Percentiles rank a stretch among this genome's conserved stretches.
phyloP scores from a whole-genome alignment of 2,329 filamentous ascomycete species.

The Penicillium sumatraense region DNA sequence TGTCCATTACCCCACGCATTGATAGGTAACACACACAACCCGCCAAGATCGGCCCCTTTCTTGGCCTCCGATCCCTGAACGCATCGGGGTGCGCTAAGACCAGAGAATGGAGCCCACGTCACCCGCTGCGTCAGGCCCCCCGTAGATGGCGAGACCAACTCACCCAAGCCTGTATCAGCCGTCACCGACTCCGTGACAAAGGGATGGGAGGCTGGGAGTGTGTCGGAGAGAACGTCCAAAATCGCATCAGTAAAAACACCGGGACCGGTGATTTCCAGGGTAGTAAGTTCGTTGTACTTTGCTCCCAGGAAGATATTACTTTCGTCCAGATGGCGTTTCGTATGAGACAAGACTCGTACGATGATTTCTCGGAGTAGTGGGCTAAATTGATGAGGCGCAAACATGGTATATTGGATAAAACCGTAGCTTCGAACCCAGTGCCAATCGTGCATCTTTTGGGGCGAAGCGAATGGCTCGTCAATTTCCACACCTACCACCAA shows the following conservation, averaged over 20 bases:
- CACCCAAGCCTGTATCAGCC: constrained; percentile 28
- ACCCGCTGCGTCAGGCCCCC: constrained; percentile 24
- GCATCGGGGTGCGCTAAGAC: constrained; percentile 30
- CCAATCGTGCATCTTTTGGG: constrained; percentile 36
- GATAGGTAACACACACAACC: constrained; percentile 85
- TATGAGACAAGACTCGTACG: constrained; percentile 37
- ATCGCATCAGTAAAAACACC: constrained; percentile 41
- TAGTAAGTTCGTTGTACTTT: constrained; percentile 31
- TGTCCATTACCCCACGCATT: constrained; percentile 58
- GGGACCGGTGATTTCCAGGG: constrained; percentile 39
- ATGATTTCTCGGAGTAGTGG: constrained; percentile 37
- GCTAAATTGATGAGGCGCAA: constrained; percentile 41
- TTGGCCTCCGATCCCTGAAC: constrained; percentile 26
- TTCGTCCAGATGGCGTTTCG: constrained; percentile 28
- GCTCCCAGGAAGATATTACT: constrained; percentile 17
- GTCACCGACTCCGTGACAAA: constrained; percentile 29
- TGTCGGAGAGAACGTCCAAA: constrained; percentile 34
- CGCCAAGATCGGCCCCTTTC: constrained; percentile 67
- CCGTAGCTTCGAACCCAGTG: constrained; percentile 40
- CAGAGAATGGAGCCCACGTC: constrained; percentile 41
- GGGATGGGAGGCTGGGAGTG: constrained; percentile 30
- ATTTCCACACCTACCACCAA: constrained; percentile 41
- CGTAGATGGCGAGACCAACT: constrained; percentile 16
- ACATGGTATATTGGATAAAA: constrained; percentile 41
- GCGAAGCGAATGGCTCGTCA: constrained; percentile 41